Conservation (phyloP, 148 eudicot genomes). For the Arctostaphylos glauca region DNA sequence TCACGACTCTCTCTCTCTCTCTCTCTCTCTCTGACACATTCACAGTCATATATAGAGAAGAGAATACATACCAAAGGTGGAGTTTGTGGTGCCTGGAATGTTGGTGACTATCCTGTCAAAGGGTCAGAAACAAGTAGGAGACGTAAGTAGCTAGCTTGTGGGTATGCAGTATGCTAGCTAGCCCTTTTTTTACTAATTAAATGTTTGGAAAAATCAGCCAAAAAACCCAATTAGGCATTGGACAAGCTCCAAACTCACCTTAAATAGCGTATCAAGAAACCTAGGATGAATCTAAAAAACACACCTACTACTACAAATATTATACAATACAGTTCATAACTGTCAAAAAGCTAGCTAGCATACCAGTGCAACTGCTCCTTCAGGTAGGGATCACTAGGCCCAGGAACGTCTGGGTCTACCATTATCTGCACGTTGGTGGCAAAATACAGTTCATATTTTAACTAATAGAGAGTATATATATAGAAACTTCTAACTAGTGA, state of each 20-base stretch:
- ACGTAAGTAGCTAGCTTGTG: neutral
- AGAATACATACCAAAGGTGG: conserved; percentile 64
- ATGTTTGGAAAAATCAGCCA: too few relatives aligned
- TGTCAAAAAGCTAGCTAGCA: neutral
- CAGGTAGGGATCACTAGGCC: conserved; percentile 97
- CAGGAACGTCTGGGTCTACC: conserved; percentile 98
- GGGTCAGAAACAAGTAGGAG: neutral
- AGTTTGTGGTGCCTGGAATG: conserved; percentile 89
- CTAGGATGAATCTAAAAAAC: too few relatives aligned
- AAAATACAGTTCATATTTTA: too few relatives aligned
- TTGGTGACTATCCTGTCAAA: conserved; percentile 76
- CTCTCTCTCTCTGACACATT: neutral
- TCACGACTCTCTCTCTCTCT: neutral
- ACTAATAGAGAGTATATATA: too few relatives aligned
- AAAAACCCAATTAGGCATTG: too few relatives aligned
- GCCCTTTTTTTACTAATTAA: too few relatives aligned
- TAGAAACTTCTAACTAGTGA: too few relatives aligned
- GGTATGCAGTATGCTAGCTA: too few relatives aligned
- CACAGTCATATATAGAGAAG: neutral
- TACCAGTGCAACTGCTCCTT: conserved; percentile 97
- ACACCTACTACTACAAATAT: too few relatives aligned
- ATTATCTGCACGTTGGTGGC: conserved; percentile 39
- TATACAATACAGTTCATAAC: too few relatives aligned
- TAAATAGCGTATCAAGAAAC: too few relatives aligned
- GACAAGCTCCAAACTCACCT: too few relatives aligned